Evolutionary conservation across 352 stramenopile species (phyloP), one percentile per base, ranked within the genome.

Genomic region (Phytophthora citrophthora): DNA sequence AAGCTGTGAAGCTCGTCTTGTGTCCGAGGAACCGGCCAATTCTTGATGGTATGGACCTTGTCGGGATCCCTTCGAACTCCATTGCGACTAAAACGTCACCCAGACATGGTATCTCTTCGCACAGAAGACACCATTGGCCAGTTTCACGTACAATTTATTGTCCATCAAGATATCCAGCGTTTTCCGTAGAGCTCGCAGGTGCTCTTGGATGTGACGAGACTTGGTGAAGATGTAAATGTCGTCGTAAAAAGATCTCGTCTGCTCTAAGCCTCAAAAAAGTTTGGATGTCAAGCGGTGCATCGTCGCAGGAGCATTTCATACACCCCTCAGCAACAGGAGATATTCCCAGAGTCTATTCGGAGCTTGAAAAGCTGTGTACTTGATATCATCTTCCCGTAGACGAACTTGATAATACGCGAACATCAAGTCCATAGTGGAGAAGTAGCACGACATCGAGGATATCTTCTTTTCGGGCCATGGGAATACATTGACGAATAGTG

Each of bases 351-450:
- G 26, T 7, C 26, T 7, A 7, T 29, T 29, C 6, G 26, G 26
- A 4, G 26, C 6, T 7, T 29, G 26, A 7, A 29, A 29, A 4
- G 26, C 26, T 29, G 26, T 29, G 26, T 7, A 29, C 26, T 32
- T 12, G 29, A 32, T 32, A 11, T 32, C 29, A 11, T 32, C 29
- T 10, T 16, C 41, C 1, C 36, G 41, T 60, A 75, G 71, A 15
- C 46, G 46, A 2, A 72, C 60, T 57, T 75, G 59, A 27, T 70
- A 75, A 45, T 56, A 74, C 6, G 34, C 59, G 0, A 27, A 58
- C 36, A 61, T 57, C 27, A 69, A 44, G 46, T 75, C 61, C 43
- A 75, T 68, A 2, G 45, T 50, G 1, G 40, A 47, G 15, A 47
- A 66, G 48, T 27, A 51, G 9, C 13, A 27, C 12, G 32, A 12